A percentile compares a stretch with the other conserved stretches of the same genome.
These are phyloP conservation scores for Acanthamoeba royreba DNA, from an alignment of 208 protist species.

Conservation along the genomic window DNA sequence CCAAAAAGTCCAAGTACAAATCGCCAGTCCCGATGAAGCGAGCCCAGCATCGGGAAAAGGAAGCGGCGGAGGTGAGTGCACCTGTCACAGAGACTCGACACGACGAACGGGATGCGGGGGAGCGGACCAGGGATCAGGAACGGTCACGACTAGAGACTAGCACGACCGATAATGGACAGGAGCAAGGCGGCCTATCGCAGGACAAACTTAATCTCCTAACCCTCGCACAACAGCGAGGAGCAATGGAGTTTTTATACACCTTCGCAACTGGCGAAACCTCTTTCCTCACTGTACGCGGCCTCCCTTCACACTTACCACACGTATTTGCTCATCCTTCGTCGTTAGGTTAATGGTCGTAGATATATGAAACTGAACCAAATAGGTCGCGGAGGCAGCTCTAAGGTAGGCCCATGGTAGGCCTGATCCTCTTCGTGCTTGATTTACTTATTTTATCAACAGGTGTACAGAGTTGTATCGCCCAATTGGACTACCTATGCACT, in stretches of 20 bases:
- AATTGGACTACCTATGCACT: slow-evolving; percentile 69
- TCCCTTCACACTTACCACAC: not conserved
- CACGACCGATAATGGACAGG: not conserved
- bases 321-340: not conserved
- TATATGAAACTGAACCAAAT: slow-evolving; percentile 72
- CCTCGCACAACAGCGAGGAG: not conserved
- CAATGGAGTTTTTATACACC: not conserved
- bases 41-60: not conserved
- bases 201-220: not conserved
- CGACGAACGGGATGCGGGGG: too few species aligned
- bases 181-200: not conserved
- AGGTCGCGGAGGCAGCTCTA: slow-evolving; percentile 71
- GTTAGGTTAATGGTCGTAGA: slow-evolving; percentile 65
- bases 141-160: not conserved
- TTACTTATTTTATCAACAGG: too few species aligned
- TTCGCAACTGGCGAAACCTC: not conserved
- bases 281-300: not conserved
- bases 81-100: not conserved
- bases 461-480: slow-evolving; percentile 68
- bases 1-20: too few species aligned
- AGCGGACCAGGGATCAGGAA: not conserved
- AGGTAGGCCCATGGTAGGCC: too few species aligned
- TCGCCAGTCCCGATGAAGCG: too few species aligned
- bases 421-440: too few species aligned
- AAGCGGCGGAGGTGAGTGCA: not conserved